phyloP scores from a whole-genome alignment of 352 stramenopile species.

The Phytophthora lateralis region DNA sequence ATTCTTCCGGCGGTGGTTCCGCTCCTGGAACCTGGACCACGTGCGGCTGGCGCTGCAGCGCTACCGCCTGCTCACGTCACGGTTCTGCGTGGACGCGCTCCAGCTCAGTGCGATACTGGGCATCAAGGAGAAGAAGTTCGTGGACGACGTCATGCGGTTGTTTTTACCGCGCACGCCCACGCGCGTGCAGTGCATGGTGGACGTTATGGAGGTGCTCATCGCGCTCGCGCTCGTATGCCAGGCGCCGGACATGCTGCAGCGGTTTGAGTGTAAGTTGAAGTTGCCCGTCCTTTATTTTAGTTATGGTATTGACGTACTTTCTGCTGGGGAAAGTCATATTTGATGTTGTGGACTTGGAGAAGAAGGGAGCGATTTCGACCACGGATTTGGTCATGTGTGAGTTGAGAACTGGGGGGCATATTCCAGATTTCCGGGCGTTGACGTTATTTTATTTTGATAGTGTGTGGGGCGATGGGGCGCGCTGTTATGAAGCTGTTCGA shows the following conservation, averaged over 20 bases:
- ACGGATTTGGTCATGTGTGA: slow-evolving; percentile 56
- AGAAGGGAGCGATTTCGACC: slow-evolving; percentile 37
- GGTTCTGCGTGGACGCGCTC: slow-evolving; percentile 63
- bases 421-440: neutral
- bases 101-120: slow-evolving; percentile 56
- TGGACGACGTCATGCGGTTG: slow-evolving; percentile 53
- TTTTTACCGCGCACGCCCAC: slow-evolving; percentile 63
- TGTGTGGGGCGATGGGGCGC: slow-evolving; percentile 48
- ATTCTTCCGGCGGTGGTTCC: slow-evolving; percentile 58
- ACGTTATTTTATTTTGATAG: slow-evolving; percentile 28
- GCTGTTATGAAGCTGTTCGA: slow-evolving; percentile 68
- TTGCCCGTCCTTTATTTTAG: neutral
- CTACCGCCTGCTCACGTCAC: slow-evolving; percentile 59
- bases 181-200: slow-evolving; percentile 69
- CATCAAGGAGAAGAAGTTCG: slow-evolving; percentile 53
- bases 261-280: slow-evolving; percentile 51
- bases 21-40: slow-evolving; percentile 64
- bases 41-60: slow-evolving; percentile 54
- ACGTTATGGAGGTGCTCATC: slow-evolving; percentile 72
- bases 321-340: slow-evolving; percentile 53
- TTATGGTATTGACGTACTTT: slow-evolving; percentile 4
- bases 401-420: slow-evolving; percentile 1
- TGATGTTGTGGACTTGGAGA: slow-evolving; percentile 55
- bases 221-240: slow-evolving; percentile 69
- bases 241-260: slow-evolving; percentile 55